phyloP scores from a whole-genome alignment of 202 grass and related monocot genomes.

The Panicum hallii region DNA sequence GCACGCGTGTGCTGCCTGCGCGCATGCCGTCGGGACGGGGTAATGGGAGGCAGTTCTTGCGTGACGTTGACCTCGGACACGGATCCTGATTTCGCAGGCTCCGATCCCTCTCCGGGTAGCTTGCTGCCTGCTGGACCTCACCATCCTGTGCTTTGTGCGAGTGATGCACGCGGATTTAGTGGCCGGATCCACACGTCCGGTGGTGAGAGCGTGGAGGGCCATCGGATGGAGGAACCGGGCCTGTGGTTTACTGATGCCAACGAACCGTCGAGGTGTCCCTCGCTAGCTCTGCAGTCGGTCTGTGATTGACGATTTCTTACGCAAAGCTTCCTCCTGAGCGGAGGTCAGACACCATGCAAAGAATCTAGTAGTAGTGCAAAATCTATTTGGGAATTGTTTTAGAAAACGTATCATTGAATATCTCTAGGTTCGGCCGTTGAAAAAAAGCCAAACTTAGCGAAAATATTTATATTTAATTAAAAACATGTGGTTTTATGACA shows the following conservation, averaged over 20 bases:
- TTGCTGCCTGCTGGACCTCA: neutral
- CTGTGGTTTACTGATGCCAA: neutral
- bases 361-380: neutral
- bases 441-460: too few species aligned
- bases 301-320: neutral
- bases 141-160: neutral
- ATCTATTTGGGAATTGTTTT: neutral
- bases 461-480: neutral
- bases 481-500: neutral
- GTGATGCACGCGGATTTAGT: neutral
- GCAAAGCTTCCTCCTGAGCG: neutral
- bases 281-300: neutral
- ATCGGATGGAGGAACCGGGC: neutral
- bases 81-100: neutral
- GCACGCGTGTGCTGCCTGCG: neutral
- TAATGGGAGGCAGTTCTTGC: neutral
- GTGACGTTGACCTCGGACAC: conserved; percentile 16
- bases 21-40: neutral
- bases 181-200: neutral
- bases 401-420: neutral
- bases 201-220: neutral
- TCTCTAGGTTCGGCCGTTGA: neutral
- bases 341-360: neutral
- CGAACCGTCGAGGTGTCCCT: neutral
- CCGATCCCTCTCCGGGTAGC: neutral